Base-by-base conservation (phyloP, 306 rosid species). In the Lathyrus tuberosus region DNA sequence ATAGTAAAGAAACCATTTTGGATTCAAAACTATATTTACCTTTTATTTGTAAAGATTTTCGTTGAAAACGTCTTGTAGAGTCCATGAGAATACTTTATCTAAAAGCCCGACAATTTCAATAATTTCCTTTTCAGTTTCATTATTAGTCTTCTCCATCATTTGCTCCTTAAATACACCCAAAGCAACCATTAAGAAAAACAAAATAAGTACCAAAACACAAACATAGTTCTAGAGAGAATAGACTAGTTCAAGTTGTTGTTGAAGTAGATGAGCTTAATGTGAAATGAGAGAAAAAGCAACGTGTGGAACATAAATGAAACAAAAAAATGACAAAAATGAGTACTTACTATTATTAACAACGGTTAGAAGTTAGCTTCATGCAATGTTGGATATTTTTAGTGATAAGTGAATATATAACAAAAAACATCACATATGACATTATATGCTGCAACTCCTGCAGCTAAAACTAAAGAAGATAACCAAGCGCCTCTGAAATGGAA, bases 51-150 rank as follows among this genome's bases (percentile, higher is more conserved):
- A 76, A 3, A 79, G 52, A 42, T 71, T 28, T 49, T 69, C 12
- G 18, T 76, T 69, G 61, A 72, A 38, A 68, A 51, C 77, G 43
- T 79, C 82, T 4, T 52, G 5, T 1, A 76, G 67, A 72, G 84
- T 48, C 84, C 82, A 79, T 20, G 60, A 53, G 15, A 53, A 53
- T 20, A 53, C 60, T 10, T 20, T 22, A 20, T 53, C 1, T 22
- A 53, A 53, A 20, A 53, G 33, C 1, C 8, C 33, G 2, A 2
- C 60, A 53, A 53, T 11, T 53, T 53, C 33, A 4, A 22, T 5
- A 4, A n/a, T 5, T 22, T 53, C 60, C 14, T 22, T 9, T 20
- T 53, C 15, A 4, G 15, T 53, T 22, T 14, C 33, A 10, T 53
- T 10, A 53, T 5, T 0, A 22, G 8, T 5, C 60, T 53, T 53